These are phyloP conservation scores for Phascolomyces articulosus DNA, from an alignment of 371 early-diverging fungal genomes.

Conservation along the genomic window DNA sequence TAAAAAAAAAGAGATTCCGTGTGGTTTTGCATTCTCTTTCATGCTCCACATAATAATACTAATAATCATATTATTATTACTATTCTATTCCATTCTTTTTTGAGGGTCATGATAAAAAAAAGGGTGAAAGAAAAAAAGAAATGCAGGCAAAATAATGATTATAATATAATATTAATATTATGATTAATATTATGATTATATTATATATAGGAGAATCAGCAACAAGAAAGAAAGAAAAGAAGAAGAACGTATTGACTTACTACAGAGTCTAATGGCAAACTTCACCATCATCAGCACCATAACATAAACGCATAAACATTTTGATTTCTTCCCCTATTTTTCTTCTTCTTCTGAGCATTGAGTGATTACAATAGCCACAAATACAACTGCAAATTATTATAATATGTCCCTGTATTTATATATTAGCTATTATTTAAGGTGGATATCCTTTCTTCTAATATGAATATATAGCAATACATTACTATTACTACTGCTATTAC, in stretches of 20 bases:
- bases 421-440: too few relatives aligned
- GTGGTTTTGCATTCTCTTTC: not conserved
- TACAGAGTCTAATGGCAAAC: not conserved
- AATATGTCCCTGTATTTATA: too few relatives aligned
- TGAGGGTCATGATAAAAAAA: not conserved
- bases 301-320: constrained; percentile 2
- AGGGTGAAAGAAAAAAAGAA: not conserved
- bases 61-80: too few relatives aligned
- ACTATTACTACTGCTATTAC: not conserved
- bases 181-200: too few relatives aligned
- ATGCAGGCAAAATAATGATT: not conserved
- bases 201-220: too few relatives aligned
- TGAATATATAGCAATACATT: too few relatives aligned
- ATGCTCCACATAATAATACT: too few relatives aligned
- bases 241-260: too few relatives aligned
- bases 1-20: not conserved
- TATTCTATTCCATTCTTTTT: not conserved
- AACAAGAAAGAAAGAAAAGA: not conserved
- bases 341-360: not conserved
- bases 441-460: too few relatives aligned
- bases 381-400: not conserved
- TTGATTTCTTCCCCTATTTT: not conserved
- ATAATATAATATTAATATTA: too few relatives aligned
- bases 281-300: not conserved
- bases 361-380: constrained; percentile 3